Evolutionary conservation across 164 flowering plant genomes (phyloP), one percentile per base, ranked within the genome.

Genomic region (Vitis labrusca): DNA sequence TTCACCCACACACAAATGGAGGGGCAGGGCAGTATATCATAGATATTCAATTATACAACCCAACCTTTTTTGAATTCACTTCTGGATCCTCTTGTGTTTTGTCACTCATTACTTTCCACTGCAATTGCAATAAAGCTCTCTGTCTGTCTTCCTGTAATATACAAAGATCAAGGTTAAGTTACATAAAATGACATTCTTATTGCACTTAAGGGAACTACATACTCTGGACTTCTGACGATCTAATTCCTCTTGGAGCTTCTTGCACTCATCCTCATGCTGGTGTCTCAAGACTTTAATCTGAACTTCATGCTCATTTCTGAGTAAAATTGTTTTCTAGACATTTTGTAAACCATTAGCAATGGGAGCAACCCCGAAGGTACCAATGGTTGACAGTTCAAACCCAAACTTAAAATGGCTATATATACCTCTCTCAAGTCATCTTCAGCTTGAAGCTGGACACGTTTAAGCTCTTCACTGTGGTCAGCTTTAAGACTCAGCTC

Each of bases 71-170:
- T 55, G 95, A 89, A 73, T 80, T 85, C 68, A 85, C 97, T 85
- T 96, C 98, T 80, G 82, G 94, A 55, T 91, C 95, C 67, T 89
- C 97, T 56, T 85, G 83, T 64, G 84, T 90, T 51, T 89, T 82
- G 73, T 85, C 86, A 68, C 87, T 70, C 97, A 93, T 90, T 59
- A 92, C 95, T 79, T 81, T 91, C 98, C 95, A 92, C 78, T 91
- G 98, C 83, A 96, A 69, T 74, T 96, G 91, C 83, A 96, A 68
- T 61, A 92, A 76, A 29, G 94, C 89, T 63, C 91, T 88, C 76
- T 96, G 97, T 77, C 86, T 84, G 65, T 93, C 98, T 79, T 91
- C 99, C 99, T 96, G 86, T 57, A 49, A 75, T 54, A 61, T 29
- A 56, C 1, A 13, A 61, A 3, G 58, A 59, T 32, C 70, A 64